phyloP scores from a whole-genome alignment of 2,329 filamentous ascomycete genomes.

The Colletotrichum sojae region DNA sequence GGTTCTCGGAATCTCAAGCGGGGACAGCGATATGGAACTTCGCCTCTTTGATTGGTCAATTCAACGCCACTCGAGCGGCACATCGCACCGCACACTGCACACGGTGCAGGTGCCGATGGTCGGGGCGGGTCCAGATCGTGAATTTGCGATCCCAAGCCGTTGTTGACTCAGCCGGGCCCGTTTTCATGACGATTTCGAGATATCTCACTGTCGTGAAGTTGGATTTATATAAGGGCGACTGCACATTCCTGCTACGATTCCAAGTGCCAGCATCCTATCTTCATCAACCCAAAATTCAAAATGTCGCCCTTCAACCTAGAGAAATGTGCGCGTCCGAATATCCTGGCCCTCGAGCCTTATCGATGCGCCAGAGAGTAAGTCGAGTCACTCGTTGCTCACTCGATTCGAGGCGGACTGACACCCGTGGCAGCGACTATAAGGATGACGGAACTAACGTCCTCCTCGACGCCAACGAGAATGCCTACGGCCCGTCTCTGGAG shows the following conservation, averaged over 20 bases:
- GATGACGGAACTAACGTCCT: constrained; percentile 96
- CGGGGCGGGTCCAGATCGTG: constrained; percentile 23
- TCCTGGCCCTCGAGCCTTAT: constrained; percentile 82
- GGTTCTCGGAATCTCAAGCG: not conserved
- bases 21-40: constrained; percentile 4
- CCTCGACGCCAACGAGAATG: constrained; percentile 98
- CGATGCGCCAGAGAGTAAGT: constrained; percentile 86
- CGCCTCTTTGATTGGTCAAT: constrained; percentile 17
- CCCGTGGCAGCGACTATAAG: constrained; percentile 88
- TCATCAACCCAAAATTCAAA: constrained; percentile 50
- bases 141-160: constrained; percentile 5
- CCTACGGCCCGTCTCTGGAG: constrained; percentile 86
- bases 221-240: constrained; percentile 35
- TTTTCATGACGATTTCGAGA: constrained; percentile 2
- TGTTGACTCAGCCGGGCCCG: constrained; percentile 24
- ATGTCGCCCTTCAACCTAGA: constrained; percentile 80
- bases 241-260: not conserved
- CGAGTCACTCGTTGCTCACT: constrained; percentile 10
- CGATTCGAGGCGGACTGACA: not conserved
- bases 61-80: not conserved
- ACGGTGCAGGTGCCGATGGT: constrained; percentile 18
- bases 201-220: not conserved
- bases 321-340: constrained; percentile 83
- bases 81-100: not conserved
- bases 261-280: not conserved